phyloP scores from a whole-genome alignment of 75 land plant species.

The Cunninghamia lanceolata region DNA sequence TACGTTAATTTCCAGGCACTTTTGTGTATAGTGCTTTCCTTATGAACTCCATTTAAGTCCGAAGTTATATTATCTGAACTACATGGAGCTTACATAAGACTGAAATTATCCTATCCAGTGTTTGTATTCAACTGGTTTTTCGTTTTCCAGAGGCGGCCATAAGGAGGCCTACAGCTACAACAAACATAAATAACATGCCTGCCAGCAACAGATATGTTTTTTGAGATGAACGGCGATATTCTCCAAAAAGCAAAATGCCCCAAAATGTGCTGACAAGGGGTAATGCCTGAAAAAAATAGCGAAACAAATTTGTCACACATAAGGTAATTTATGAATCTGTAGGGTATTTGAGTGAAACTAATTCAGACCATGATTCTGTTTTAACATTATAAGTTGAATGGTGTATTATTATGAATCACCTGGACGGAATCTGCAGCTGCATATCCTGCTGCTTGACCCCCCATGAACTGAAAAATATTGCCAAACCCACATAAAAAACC shows the following conservation, averaged over 20 bases:
- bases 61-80: not conserved
- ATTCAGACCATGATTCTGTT: not conserved
- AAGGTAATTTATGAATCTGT: conserved; percentile 11
- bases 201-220: conserved; percentile 70
- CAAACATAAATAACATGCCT: conserved; percentile 85
- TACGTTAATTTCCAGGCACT: not conserved
- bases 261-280: conserved; percentile 98
- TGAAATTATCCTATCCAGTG: not conserved
- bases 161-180: conserved; percentile 78
- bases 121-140: conserved; percentile 20
- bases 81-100: not conserved
- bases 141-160: conserved; percentile 83
- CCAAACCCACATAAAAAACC: conserved; percentile 94
- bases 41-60: not conserved
- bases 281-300: conserved; percentile 57
- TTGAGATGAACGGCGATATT: conserved; percentile 79
- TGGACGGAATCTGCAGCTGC: conserved; percentile 99
- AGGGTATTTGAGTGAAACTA: not conserved
- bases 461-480: conserved; percentile 98
- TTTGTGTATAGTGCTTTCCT: not conserved
- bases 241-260: conserved; percentile 87
- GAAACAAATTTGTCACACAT: not conserved
- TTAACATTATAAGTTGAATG: conserved; percentile 3
- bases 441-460: conserved; percentile 98
- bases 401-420: conserved; percentile 31